A percentile compares a stretch with the other conserved stretches of the same genome.
Evolutionary conservation across 1,284 basidiomycete genomes (phyloP).

Genomic region (Porphyrellus sp.): DNA sequence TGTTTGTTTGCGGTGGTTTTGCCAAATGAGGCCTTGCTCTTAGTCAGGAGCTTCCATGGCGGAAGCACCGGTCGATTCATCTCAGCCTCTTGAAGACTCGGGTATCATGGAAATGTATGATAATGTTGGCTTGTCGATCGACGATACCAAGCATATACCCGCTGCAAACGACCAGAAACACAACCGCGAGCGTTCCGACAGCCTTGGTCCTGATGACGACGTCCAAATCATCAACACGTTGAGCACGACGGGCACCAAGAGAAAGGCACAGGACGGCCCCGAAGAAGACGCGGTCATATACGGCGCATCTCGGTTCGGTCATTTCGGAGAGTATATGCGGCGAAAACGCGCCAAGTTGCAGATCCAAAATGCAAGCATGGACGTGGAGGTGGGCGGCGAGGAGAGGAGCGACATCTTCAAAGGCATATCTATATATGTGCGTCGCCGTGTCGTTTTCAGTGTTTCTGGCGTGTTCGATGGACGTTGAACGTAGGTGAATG

Average conservation of each 20-base stretch:
- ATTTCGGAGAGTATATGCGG: slow-evolving; percentile 83
- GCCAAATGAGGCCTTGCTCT: too few relatives aligned
- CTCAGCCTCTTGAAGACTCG: slow-evolving; percentile 5
- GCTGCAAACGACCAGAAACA: not conserved
- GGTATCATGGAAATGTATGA: slow-evolving; percentile 12
- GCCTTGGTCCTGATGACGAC: slow-evolving; percentile 1
- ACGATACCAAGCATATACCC: not conserved
- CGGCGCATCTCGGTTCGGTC: slow-evolving; percentile 77
- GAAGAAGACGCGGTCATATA: slow-evolving; percentile 50
- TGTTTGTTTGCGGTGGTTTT: slow-evolving; percentile 17
- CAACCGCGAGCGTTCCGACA: slow-evolving; percentile 7
- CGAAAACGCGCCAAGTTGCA: slow-evolving; percentile 90
- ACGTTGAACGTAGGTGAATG: slow-evolving; percentile 67
- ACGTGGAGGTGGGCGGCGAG: slow-evolving; percentile 26
- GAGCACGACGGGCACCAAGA: slow-evolving; percentile 12
- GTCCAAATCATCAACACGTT: not conserved
- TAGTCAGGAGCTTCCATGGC: slow-evolving; percentile 7
- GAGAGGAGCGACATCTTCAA: slow-evolving; percentile 59
- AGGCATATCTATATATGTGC: slow-evolving; percentile 77
- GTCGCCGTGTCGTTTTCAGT: slow-evolving; percentile 24
- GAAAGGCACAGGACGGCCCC: slow-evolving; percentile 15
- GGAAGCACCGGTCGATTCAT: not conserved
- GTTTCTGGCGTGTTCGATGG: not conserved
- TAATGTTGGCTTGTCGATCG: not conserved
- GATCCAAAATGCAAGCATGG: slow-evolving; percentile 73